Evolutionary conservation across 768 basidiomycete species (phyloP), one percentile per base, ranked within the genome.

Genomic region (Suillus brevipes): DNA sequence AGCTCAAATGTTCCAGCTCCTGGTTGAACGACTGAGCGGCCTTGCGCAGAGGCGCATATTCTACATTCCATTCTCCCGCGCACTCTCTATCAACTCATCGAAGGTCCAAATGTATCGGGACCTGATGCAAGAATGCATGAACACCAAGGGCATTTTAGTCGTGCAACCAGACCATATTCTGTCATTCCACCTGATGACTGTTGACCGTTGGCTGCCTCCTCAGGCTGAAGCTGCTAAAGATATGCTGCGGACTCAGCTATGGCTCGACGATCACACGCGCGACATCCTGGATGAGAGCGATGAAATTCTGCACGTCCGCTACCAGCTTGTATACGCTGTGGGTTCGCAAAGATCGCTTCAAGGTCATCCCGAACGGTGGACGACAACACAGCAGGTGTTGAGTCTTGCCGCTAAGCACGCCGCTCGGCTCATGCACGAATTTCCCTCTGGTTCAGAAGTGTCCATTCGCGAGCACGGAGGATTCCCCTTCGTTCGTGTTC

Each of bases 241-340:
- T 25, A 47, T 68, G 20, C 56, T 72, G 5, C 53, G 18, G n/a
- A 13, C 60, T 25, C 71, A 72, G 34, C 20, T 31, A 47, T 72
- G 71, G 71, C 43, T 72, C 20, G 50, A 69, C n/a, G 4, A 20
- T 28, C 58, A 64, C 37, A 72, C 76, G 13, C 73, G 81, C 16
- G 82, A 83, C 62, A 70, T 83, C 38, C 67, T 83, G 10, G 82
- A 83, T 62, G 82, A 83, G 68, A 80, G 82, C 61, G 82, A 83
- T 65, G 82, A 71, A 34, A 66, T 75, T 23, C 72, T 80, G 9
- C 73, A 80, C 23, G 73, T 78, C 49, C 76, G 75, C 6, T 79
- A 76, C 58, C 79, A 80, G 37, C 62, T 80, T 20, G 68, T 79
- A 1, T 81, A 80, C n/a, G 73, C 79, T 6, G 66, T 75, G 6